Conservation (phyloP, 768 basidiomycete genomes). For the Collybia sordida region DNA sequence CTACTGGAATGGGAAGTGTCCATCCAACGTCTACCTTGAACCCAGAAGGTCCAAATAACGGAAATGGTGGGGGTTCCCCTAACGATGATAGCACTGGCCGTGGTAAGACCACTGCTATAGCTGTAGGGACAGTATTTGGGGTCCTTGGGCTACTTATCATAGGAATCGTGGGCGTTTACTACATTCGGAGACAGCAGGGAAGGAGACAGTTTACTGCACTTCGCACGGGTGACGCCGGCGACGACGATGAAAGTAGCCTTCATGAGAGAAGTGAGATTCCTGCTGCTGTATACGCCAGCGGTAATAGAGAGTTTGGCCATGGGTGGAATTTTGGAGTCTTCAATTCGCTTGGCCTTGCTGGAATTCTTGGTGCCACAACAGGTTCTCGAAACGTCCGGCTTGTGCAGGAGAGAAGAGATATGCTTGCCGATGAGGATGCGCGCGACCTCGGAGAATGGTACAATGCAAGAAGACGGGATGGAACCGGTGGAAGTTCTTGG, state of each 20-base stretch:
- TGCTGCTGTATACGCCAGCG: slow-evolving; percentile 21
- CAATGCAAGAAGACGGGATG: slow-evolving; percentile 33
- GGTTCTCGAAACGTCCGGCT: slow-evolving; percentile 21
- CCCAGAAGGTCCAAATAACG: slow-evolving; percentile 16
- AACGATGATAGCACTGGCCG: slow-evolving; percentile 7
- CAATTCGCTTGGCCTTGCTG: slow-evolving; percentile 22
- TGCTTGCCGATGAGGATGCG: slow-evolving; percentile 77
- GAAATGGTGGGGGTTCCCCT: slow-evolving; percentile 4
- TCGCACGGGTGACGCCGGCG: slow-evolving; percentile 30
- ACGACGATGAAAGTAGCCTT: slow-evolving; percentile 26
- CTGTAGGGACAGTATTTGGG: slow-evolving; percentile 63
- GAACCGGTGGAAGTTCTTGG: slow-evolving; percentile 50
- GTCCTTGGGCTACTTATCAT: slow-evolving; percentile 50
- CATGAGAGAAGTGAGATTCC: slow-evolving; percentile 32
- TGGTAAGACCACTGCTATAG: slow-evolving; percentile 44
- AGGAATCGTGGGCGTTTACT: slow-evolving; percentile 41
- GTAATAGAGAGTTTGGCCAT: slow-evolving; percentile 5
- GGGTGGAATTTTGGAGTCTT: slow-evolving; percentile 18
- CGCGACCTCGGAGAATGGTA: slow-evolving; percentile 49
- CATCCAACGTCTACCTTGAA: slow-evolving; percentile 22
- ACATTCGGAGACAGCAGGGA: slow-evolving; percentile 32
- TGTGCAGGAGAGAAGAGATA: slow-evolving; percentile 52
- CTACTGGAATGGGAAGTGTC: slow-evolving; percentile 6
- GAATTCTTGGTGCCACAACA: slow-evolving; percentile 29
- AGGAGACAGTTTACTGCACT: slow-evolving; percentile 29